Conservation (phyloP, 2,329 filamentous ascomycete genomes). For the Pseudogymnoascus destructans region DNA sequence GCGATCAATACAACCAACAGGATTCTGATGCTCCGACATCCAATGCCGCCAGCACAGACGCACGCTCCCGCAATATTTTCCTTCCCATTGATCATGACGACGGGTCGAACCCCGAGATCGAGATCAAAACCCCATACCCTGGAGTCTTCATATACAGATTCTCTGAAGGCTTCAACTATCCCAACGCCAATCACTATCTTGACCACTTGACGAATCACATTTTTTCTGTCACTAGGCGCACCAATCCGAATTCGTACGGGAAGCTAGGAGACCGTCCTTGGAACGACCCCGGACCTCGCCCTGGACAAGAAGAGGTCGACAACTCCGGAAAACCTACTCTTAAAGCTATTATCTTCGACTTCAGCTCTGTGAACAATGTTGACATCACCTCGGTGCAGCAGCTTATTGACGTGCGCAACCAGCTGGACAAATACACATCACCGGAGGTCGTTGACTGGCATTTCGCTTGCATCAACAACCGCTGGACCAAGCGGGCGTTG, state of each 20-base stretch:
- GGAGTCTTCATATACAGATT: constrained; percentile 95
- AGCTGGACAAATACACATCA: constrained; percentile 71
- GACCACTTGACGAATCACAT: constrained; percentile 63
- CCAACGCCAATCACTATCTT: constrained; percentile 80
- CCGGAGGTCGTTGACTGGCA: constrained; percentile 89
- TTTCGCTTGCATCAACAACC: constrained; percentile 83
- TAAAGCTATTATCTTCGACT: constrained; percentile 86
- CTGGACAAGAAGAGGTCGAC: constrained; percentile 34
- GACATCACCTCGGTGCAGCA: constrained; percentile 88
- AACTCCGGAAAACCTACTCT: constrained; percentile 50
- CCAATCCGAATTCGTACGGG: constrained; percentile 52
- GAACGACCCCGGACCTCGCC: constrained; percentile 77
- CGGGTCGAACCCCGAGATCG: constrained; percentile 74
- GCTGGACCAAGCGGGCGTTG: constrained; percentile 87
- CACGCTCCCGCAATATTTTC: constrained; percentile 62
- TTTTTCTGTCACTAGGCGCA: constrained; percentile 60
- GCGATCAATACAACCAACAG: constrained; percentile 28
- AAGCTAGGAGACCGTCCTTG: constrained; percentile 71
- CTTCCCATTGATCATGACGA: constrained; percentile 78
- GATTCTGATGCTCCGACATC: neutral
- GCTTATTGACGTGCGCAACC: constrained; percentile 87
- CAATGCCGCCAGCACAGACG: constrained; percentile 25
- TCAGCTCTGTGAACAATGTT: constrained; percentile 84
- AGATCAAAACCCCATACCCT: constrained; percentile 70
- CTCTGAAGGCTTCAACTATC: constrained; percentile 90